Evolutionary conservation across 1,284 basidiomycete genomes (phyloP).

Genomic region (Moniliophthora roreri): DNA sequence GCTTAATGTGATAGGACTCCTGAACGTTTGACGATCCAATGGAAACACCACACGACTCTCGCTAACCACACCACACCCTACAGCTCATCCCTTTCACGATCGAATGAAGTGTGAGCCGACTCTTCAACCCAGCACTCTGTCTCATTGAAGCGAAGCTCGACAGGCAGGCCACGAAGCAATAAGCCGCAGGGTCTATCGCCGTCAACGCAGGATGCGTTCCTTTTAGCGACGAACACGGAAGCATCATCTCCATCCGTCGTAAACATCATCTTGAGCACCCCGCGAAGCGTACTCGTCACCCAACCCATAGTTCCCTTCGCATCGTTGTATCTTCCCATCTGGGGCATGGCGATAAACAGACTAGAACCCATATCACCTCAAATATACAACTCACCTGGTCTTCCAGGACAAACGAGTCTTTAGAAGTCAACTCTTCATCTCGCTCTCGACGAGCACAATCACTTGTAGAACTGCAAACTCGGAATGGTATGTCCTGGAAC

Average conservation of each 20-base stretch:
- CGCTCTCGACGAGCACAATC: background rate
- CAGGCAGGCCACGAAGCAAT: background rate
- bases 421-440: background rate
- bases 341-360: background rate
- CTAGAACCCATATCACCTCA: background rate
- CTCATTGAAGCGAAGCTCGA: background rate
- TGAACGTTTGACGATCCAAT: no score
- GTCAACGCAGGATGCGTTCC: background rate
- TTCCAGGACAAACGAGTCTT: constrained; percentile 4
- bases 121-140: background rate
- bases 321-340: constrained; percentile 10
- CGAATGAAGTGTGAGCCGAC: background rate
- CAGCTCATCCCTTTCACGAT: no score
- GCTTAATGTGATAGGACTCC: no score
- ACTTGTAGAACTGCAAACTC: constrained; percentile 6
- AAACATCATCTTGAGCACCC: constrained; percentile 1
- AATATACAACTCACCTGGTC: constrained; percentile 4
- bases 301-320: constrained; percentile 1
- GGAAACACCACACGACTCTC: no score
- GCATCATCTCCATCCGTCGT: background rate
- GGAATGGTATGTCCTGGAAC: constrained; percentile 6
- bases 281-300: background rate
- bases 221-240: background rate
- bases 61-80: no score
- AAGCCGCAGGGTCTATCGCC: background rate